Evolutionary conservation across 345 rosid species (phyloP), one percentile per base, ranked within the genome.

Genomic region (Isatis tinctoria): DNA sequence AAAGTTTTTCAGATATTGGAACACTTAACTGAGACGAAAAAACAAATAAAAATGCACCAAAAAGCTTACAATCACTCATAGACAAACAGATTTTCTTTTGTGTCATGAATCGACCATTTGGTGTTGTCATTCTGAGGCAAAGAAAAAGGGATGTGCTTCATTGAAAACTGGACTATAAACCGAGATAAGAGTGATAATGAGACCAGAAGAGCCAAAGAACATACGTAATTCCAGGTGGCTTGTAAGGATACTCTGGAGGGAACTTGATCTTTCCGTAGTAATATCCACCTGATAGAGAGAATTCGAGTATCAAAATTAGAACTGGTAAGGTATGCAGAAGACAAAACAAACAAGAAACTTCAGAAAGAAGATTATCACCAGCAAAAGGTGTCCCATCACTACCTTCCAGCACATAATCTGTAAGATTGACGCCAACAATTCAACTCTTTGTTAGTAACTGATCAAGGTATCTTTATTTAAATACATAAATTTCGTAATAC

Each of bases 151-250:
- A 49, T 8, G 16, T 22, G 56, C 37, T 33, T 65, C 26, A 65
- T 3, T 24, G 37, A 48, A 30, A 70, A 51, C 20, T 63, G 37
- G 20, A 35, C 45, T 33, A 60, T 10, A 47, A 43, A 69, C 57
- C 45, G 58, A 61, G 26, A 24, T 54, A 57, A 36, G 27, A 53
- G 16, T 35, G 56, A 32, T 37, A 65, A 13, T 37, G 60, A 63
- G 66, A 56, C 57, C 57, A 63, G 43, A 69, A 39, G 62, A 56
- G 45, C 0, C 8, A 62, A 11, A 61, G 73, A 53, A 30, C 85
- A 40, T 85, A 95, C 99, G 92, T 90, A 77, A 95, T 95, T 79
- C 99, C 99, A 10, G 99, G 99, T 82, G 98, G 99, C 80, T 90
- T 95, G 68, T 87, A 92, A 11, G 99, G 99, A 82, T 95, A 95